Evolutionary conservation across 768 basidiomycete species (phyloP), one percentile per base, ranked within the genome.

Genomic region (Naganishia antarctica): DNA sequence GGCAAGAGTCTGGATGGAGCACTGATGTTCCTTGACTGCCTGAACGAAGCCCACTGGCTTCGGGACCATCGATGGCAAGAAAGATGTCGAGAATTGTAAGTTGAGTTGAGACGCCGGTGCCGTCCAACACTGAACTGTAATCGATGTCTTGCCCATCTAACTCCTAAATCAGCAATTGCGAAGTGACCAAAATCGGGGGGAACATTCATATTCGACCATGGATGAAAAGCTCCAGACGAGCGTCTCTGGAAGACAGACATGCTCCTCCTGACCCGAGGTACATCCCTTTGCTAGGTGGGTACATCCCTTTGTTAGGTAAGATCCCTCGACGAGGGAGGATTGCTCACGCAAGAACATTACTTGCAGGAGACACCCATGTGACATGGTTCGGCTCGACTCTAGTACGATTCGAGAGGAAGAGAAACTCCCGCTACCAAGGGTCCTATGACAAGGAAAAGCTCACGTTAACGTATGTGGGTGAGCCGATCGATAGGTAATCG

Each of bases 1-100:
- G n/a, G n/a, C n/a, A n/a, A n/a, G n/a, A n/a, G n/a, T n/a, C n/a
- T n/a, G n/a, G n/a, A n/a, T n/a, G n/a, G n/a, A n/a, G n/a, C n/a
- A n/a, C n/a, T n/a, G n/a, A n/a, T n/a, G n/a, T n/a, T n/a, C n/a
- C n/a, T n/a, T n/a, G n/a, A n/a, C n/a, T n/a, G n/a, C n/a, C n/a
- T n/a, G n/a, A n/a, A n/a, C n/a, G n/a, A n/a, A 23, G 25, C 57
- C 7, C 60, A 65, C 37, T 65, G 64, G 64, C 21, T 65, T 21
- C 18, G 18, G 2, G 12, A 59, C 3, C 16, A 15, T 3, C 5
- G 6, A 25, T 65, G 64, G 64, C n/a, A 28, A 16, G 58, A 65
- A 37, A 13, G n/a, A n/a, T 46, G 37, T 12, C 9, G 60, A 12
- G 18, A 37, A 9, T 61, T 61, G 44, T 61, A n/a, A 47, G 26